These are phyloP conservation scores for Pyronema omphalodes DNA, from an alignment of 495 filamentous ascomycete genomes.

Conservation along the genomic window DNA sequence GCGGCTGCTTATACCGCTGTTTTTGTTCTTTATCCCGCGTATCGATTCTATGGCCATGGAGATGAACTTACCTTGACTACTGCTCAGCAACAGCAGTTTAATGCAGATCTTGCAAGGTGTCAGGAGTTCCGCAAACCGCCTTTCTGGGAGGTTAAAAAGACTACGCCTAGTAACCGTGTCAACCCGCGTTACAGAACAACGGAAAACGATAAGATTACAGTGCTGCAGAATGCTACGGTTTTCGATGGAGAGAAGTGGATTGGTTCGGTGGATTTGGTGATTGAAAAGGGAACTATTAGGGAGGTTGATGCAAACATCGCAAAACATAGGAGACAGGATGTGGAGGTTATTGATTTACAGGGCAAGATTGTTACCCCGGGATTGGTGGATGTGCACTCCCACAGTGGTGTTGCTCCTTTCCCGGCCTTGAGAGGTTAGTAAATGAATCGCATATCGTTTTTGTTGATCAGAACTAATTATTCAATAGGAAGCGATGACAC, in stretches of 20 bases:
- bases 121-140: no score
- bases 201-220: no score
- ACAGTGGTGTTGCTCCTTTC: conserved; percentile 24
- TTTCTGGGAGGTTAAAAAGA: no score
- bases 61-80: no score
- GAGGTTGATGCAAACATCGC: not conserved
- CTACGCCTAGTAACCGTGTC: no score
- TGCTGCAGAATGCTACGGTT: conserved; percentile 29
- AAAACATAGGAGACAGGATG: conserved; percentile 26
- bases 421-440: conserved; percentile 19
- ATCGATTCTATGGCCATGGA: no score
- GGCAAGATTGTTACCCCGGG: conserved; percentile 43
- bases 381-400: conserved; percentile 51
- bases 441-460: conserved; percentile 17
- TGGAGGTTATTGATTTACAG: conserved; percentile 32
- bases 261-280: conserved; percentile 30
- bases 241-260: conserved; percentile 35
- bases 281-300: conserved; percentile 23
- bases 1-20: no score
- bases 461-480: not conserved
- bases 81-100: no score
- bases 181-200: no score
- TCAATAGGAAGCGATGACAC: not conserved
- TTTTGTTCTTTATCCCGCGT: no score
- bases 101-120: no score